Conservation (phyloP, 108 stramenopile species). For the Asterionellopsis glacialis region DNA sequence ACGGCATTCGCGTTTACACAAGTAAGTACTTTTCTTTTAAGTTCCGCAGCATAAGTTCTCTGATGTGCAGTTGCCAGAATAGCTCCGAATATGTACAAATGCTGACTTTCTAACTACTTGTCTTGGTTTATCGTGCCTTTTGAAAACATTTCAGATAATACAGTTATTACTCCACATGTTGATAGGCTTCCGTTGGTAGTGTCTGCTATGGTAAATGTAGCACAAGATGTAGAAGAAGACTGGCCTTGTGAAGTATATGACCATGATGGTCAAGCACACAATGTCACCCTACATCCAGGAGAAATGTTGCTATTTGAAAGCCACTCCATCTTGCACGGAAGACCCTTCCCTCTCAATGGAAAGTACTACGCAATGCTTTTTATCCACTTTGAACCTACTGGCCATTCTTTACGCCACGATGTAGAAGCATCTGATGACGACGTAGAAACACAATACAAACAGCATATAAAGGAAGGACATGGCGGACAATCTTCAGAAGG, state of each 20-base stretch:
- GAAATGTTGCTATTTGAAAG: constrained; percentile 80
- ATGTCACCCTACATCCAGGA: constrained; percentile 72
- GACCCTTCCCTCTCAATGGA: constrained; percentile 88
- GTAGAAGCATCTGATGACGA: constrained; percentile 41
- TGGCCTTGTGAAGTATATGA: constrained; percentile 53
- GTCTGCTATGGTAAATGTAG: constrained; percentile 73
- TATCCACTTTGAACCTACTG: constrained; percentile 87
- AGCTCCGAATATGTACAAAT: too few species aligned
- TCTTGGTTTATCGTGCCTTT: neutral
- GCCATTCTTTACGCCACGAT: constrained; percentile 36
- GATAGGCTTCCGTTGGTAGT: constrained; percentile 74
- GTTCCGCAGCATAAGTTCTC: too few species aligned
- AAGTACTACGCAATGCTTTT: constrained; percentile 67
- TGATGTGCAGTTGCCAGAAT: too few species aligned
- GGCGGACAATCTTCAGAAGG: constrained; percentile 19
- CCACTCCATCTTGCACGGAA: constrained; percentile 67
- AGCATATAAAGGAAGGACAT: constrained; percentile 8
- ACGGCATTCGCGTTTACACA: constrained; percentile 64
- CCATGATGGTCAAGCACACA: constrained; percentile 50
- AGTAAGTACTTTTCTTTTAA: neutral
- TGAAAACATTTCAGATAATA: constrained; percentile 28
- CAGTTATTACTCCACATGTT: constrained; percentile 61
- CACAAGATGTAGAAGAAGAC: constrained; percentile 55
- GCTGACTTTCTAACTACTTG: constrained; percentile 16
- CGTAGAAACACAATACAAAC: constrained; percentile 10